Base-by-base conservation (phyloP, 148 eudicot species). In the Vaccinium corymbosum region DNA sequence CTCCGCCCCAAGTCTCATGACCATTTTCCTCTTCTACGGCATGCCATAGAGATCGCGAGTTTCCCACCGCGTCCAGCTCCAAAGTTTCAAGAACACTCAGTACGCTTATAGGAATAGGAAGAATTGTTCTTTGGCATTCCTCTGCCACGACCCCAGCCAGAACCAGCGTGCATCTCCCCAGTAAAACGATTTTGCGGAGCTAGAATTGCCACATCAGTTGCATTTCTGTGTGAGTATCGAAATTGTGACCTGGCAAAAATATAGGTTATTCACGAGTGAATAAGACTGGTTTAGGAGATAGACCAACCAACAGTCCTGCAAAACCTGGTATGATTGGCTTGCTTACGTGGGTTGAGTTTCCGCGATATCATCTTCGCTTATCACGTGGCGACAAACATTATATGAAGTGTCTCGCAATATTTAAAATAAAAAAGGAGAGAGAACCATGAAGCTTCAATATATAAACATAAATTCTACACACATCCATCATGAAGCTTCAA, bases 291-390 rank as follows among this genome's bases (percentile, higher is more conserved):
- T 25, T 29, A 25, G 38, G 38, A 68, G 12, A 68, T 27, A 68
- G 35, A 68, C 35, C 12, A 20, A n/a, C 71, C 32, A 22, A 68
- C 16, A 61, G 38, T 27, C 1, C 3, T 27, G 16, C 35, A 15
- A 61, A 80, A 38, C 61, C 42, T 6, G 48, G 16, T 19, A 49
- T 22, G 35, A 48, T 16, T 48, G 13, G 46, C 17, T 0, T 25
- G 77, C n/a, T 61, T 25, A 62, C 29, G 25, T 66, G 20, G 55
- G 1, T 0, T 78, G 20, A 0, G 80, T 82, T 53, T 87, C 89
- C 1, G 3, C 15, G 14, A 82, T 57, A 22, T 82, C 87, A 16
- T 25, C 75, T 81, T 84, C 55, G 22, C 1, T 17, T 16, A 84
- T 80, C 0, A 25, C 78, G 80, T 87, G 80, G 53, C 50, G 5